A percentile compares a stretch with the other conserved stretches of the same genome.
Conservation (phyloP, 1,284 basidiomycete species). For the Psilocybe mexicana region DNA sequence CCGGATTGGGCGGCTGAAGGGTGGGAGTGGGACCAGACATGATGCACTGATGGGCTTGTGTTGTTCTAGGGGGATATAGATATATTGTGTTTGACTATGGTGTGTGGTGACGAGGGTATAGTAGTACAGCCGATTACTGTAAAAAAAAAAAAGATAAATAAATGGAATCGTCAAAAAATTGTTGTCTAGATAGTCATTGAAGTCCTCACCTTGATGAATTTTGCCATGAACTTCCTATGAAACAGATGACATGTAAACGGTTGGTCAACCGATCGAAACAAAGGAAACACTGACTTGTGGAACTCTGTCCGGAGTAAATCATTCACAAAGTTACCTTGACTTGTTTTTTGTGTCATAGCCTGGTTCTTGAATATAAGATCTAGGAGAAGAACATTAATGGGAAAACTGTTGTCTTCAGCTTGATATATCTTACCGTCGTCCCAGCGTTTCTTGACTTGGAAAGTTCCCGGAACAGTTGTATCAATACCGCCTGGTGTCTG, state of each 20-base stretch:
- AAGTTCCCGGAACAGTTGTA: conserved; percentile 79
- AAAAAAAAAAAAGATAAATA: background rate
- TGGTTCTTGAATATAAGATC: conserved; percentile 98
- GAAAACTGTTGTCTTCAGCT: conserved; percentile 2
- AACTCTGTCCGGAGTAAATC: conserved; percentile 91
- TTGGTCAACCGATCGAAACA: conserved; percentile 9
- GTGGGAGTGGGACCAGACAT: conserved; percentile 26
- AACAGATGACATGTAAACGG: conserved; percentile 2
- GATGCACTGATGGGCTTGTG: background rate
- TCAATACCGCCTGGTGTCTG: conserved; percentile 64
- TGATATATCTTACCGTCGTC: conserved; percentile 74
- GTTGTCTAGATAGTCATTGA: background rate
- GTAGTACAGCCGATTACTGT: conserved; percentile 23
- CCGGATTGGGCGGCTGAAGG: conserved; percentile 26
- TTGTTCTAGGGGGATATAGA: background rate
- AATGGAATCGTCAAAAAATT: background rate
- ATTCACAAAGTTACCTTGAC: conserved; percentile 85
- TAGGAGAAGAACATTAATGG: conserved; percentile 28
- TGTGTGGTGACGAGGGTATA: conserved; percentile 12
- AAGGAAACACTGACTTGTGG: conserved; percentile 65
- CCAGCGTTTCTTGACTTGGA: conserved; percentile 92
- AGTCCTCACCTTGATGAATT: conserved; percentile 67
- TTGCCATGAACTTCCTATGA: conserved; percentile 74
- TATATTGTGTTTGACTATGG: conserved; percentile 2
- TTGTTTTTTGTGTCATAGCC: conserved; percentile 65